Conservation (phyloP, 805 yeast genomes). For the Grigorovia transvaalensis region DNA sequence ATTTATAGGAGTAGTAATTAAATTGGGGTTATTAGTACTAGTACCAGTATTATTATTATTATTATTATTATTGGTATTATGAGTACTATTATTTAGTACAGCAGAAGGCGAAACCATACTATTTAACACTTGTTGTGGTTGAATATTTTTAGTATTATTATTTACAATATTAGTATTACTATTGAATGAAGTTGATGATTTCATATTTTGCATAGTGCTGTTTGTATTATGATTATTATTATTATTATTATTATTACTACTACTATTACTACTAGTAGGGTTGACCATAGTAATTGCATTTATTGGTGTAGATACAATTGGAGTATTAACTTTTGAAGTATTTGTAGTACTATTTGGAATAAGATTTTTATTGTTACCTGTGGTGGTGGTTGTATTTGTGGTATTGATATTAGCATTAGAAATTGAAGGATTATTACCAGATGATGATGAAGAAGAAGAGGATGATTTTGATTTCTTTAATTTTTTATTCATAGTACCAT, state of each 20-base stretch:
- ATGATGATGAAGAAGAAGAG: background rate
- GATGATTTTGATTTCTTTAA: background rate
- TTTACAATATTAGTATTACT: constrained; percentile 11
- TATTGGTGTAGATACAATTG: background rate
- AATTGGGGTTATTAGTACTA: background rate
- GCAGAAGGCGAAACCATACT: background rate
- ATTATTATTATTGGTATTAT: background rate
- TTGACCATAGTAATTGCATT: constrained; percentile 4
- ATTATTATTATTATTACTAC: constrained; percentile 7
- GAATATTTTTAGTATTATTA: constrained; percentile 10
- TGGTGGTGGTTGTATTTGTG: too few species aligned
- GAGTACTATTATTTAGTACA: background rate
- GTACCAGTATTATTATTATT: background rate
- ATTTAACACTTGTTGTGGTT: constrained; percentile 2
- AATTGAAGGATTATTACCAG: background rate
- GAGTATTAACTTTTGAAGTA: background rate
- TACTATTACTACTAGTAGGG: constrained; percentile 9
- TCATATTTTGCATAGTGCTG: constrained; percentile 17
- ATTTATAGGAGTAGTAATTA: background rate
- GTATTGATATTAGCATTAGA: constrained; percentile 2
- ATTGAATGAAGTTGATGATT: constrained; percentile 18
- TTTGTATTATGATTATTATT: background rate
- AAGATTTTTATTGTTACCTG: background rate
- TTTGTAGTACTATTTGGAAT: background rate
- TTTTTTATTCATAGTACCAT: background rate